Base-by-base conservation (phyloP, 345 rosid species). In the Geranium rotundifolium region DNA sequence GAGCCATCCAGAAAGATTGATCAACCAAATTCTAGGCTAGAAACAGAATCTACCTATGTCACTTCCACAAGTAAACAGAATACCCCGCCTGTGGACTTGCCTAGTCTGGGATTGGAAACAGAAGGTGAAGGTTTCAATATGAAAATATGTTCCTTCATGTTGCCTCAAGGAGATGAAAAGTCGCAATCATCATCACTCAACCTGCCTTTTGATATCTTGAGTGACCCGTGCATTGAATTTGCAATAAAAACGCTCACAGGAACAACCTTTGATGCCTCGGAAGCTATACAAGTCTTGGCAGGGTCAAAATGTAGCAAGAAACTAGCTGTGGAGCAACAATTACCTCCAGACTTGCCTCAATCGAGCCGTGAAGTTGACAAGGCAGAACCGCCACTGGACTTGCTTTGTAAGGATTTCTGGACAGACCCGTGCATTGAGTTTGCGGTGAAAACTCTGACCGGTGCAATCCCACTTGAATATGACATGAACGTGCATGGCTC, bases 221-320 rank as follows among this genome's bases (percentile, higher is more conserved):
- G 79, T 41, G 99, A 93, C 68, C 97, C 99, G 37, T 93, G 99
- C 80, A 93, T 93, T 18, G 99, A 95, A 56, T 93, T 93, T 78
- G 99, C 99, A 56, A 88, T 93, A 56, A 80, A 84, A 79, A 92
- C 91, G 18, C 91, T 92, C 13, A 92, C 97, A 0, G 99, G 90
- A 63, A 73, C 72, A 59, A 64, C 85, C 0, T 77, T 84, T 61
- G 80, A 70, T 29, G 76, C 71, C 67, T 73, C 80, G 4, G 75
- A 65, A 58, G 60, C 55, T 57, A 60, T 72, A 49, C 70, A 74
- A 55, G 57, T 62, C 27, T 72, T 82, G 37, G 7, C 66, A 19
- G 82, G 75, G 60, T 69, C 82, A 49, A 76, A 71, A 60, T 75
- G 61, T 55, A 57, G 68, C 65, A 65, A 67, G 61, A 31, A 39